These are phyloP conservation scores for Penicillium sp. DNA, from an alignment of 2,329 filamentous ascomycete species.

Conservation along the genomic window DNA sequence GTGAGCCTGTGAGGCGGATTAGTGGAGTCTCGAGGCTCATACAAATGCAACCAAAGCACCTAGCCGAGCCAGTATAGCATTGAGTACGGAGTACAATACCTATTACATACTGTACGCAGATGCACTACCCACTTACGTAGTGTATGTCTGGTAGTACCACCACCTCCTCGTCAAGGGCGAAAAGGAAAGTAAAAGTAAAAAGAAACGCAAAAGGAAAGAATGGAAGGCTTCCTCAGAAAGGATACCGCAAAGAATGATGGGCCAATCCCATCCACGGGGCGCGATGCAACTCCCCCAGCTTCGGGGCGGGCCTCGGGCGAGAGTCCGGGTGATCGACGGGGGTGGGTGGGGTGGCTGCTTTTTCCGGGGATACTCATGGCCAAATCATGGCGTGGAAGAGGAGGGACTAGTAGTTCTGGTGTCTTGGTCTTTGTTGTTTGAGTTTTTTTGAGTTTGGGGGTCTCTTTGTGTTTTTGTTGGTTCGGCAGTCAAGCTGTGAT, in stretches of 20 bases:
- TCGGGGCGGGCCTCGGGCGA: conserved; percentile 10
- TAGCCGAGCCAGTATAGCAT: neutral
- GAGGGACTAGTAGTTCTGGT: neutral
- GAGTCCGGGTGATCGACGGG: conserved; percentile 14
- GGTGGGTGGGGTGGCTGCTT: neutral
- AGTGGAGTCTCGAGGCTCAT: neutral
- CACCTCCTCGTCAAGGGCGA: too few relatives aligned
- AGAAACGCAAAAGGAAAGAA: neutral
- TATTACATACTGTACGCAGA: too few relatives aligned
- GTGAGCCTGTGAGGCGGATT: neutral
- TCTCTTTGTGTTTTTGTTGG: neutral
- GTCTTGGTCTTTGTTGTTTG: neutral
- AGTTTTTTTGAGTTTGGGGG: neutral
- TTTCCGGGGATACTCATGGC: neutral
- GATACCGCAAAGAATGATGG: conserved; percentile 23
- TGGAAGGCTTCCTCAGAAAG: neutral
- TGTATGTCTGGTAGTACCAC: too few relatives aligned
- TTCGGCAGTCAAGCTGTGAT: neutral
- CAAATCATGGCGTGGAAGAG: conserved; percentile 1
- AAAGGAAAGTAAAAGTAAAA: neutral
- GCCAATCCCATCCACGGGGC: conserved; percentile 10
- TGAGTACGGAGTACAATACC: too few relatives aligned
- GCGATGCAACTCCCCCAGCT: conserved; percentile 13
- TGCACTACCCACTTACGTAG: too few relatives aligned
- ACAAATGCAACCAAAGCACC: neutral